These are phyloP conservation scores for Scenedesmus sp. DNA, from an alignment of 163 green algal genomes.

Conservation along the genomic window DNA sequence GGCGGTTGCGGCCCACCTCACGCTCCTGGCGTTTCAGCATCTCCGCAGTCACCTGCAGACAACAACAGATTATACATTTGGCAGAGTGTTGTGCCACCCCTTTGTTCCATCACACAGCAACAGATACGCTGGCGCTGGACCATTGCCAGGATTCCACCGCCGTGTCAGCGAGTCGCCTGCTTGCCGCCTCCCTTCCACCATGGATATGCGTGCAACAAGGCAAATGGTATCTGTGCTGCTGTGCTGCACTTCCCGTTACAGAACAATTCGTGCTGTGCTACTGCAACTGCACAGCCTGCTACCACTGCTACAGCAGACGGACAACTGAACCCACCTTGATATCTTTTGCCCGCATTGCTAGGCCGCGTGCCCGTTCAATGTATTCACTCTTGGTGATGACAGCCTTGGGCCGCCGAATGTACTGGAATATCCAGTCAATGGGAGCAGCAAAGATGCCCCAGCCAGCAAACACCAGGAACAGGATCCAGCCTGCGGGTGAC, in stretches of 20 bases:
- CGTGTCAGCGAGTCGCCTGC: too few relatives aligned
- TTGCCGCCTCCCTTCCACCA: too few relatives aligned
- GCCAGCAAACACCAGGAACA: conserved; percentile 97
- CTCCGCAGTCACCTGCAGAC: neutral
- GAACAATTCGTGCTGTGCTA: neutral
- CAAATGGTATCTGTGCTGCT: too few relatives aligned
- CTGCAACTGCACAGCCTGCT: neutral
- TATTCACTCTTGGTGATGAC: conserved; percentile 94
- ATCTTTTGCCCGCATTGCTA: conserved; percentile 81
- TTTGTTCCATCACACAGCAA: neutral
- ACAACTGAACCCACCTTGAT: conserved; percentile 58
- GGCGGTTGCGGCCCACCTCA: conserved; percentile 68
- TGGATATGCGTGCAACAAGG: too few relatives aligned
- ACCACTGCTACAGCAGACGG: neutral
- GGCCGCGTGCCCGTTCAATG: conserved; percentile 83
- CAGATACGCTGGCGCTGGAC: neutral
- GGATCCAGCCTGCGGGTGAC: conserved; percentile 82
- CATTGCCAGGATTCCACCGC: neutral
- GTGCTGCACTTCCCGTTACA: too few relatives aligned
- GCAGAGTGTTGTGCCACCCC: neutral
- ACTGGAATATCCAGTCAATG: conserved; percentile 91
- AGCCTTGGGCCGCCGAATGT: conserved; percentile 80
- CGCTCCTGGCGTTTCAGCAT: conserved; percentile 77
- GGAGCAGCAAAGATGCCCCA: conserved; percentile 92
- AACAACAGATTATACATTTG: neutral